A percentile compares a stretch with the other conserved stretches of the same genome.
Conservation (phyloP, 2,329 filamentous ascomycete species). For the Thermothelomyces thermophilus region DNA sequence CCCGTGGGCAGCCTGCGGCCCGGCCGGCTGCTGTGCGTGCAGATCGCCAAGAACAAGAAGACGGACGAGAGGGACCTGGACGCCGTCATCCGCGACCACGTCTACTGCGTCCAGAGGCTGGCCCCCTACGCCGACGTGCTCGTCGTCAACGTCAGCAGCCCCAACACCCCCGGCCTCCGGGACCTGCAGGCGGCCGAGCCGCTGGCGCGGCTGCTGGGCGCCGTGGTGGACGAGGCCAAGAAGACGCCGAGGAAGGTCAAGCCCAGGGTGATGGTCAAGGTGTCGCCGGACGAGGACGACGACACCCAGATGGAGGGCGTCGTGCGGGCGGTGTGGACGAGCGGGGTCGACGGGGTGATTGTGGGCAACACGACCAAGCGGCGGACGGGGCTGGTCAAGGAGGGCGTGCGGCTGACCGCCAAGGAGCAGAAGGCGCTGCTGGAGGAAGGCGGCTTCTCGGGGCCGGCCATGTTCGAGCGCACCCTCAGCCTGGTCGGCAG, state of each 20-base stretch:
- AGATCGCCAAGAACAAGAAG: slow-evolving; percentile 94
- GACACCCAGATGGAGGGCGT: slow-evolving; percentile 81
- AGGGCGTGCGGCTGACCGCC: slow-evolving; percentile 55
- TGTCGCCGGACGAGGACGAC: slow-evolving; percentile 89
- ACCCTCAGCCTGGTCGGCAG: slow-evolving; percentile 72
- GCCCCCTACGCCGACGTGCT: slow-evolving; percentile 88
- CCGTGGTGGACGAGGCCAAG: slow-evolving; percentile 74
- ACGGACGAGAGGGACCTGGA: slow-evolving; percentile 80
- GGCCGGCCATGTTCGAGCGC: slow-evolving; percentile 77
- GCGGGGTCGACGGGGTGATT: slow-evolving; percentile 89
- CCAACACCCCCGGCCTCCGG: slow-evolving; percentile 87
- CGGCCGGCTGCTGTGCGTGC: slow-evolving; percentile 77
- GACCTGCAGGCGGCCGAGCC: slow-evolving; percentile 81
- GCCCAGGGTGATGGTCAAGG: slow-evolving; percentile 92
- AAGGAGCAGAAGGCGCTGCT: slow-evolving; percentile 62
- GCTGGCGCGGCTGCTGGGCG: slow-evolving; percentile 69
- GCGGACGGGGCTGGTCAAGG: slow-evolving; percentile 62
- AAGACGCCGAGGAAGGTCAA: slow-evolving; percentile 62
- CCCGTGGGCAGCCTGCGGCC: slow-evolving; percentile 73
- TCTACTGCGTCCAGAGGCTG: slow-evolving; percentile 78
- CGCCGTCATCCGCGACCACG: slow-evolving; percentile 74
- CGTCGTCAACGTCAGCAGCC: slow-evolving; percentile 97
- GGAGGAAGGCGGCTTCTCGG: slow-evolving; percentile 84
- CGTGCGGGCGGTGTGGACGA: slow-evolving; percentile 72
- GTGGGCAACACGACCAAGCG: slow-evolving; percentile 95